Evolutionary conservation across 495 filamentous ascomycete genomes (phyloP), one percentile per base, ranked within the genome.

Genomic region (Penicillium chermesinum): DNA sequence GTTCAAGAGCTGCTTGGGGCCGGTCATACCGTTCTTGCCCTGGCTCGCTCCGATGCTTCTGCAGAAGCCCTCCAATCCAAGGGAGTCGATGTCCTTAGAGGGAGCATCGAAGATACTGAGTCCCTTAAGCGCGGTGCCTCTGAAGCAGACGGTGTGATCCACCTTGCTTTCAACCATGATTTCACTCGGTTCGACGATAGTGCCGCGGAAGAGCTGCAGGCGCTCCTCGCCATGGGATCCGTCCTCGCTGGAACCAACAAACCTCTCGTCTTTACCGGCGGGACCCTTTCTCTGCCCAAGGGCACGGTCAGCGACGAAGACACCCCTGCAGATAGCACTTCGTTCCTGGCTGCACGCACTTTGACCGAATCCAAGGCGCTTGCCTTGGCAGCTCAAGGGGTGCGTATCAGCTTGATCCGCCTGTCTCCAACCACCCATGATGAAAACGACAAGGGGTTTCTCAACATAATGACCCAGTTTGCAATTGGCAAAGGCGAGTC

Each of bases 151-250:
- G 70, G 60, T 21, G 62, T 76, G 14, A 66, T 74, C 41, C 70
- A 76, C 44, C 65, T 75, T 0, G 74, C 70, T 6, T 77, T 75
- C 58, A 61, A 62, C 40, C 66, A 71, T 47, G 64, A 73, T 41
- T 77, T 72, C 53, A 50, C 51, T 20, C 58, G 70, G 35, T 70
- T 59, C 12, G 65, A 42, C 7, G 55, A 57, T 3, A 41, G 51
- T 41, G 65, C 64, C 25, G 46, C 49, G 2, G 48, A 51, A 0
- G 73, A 79, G 38, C 46, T 51, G 1, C 46, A 35, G 1, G 70
- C 73, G 12, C 63, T 79, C 19, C 50, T 52, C 34, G 64, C 70
- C 9, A 59, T 79, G 7, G 66, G 59, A 1, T 43, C 52, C 1
- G 61, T 51, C 7, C 54, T 77, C 4, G 49, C 41, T 0, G 67